These are phyloP conservation scores for Pleurotus cornucopiae DNA, from an alignment of 768 basidiomycete species.

Conservation along the genomic window DNA sequence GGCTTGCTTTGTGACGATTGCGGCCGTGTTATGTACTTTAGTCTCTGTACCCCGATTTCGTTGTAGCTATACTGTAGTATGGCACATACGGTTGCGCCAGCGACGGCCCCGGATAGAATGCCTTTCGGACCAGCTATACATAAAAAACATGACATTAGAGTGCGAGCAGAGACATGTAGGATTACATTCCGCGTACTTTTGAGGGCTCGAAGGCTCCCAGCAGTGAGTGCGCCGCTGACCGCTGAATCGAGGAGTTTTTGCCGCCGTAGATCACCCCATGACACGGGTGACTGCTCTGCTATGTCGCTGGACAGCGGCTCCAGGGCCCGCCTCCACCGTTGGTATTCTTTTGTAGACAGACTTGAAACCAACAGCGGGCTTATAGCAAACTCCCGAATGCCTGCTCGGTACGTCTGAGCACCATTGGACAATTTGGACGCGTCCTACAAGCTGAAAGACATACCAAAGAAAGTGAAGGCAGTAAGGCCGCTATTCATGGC, in stretches of 20 bases:
- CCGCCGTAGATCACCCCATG: conserved; percentile 52
- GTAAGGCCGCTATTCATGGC: conserved; percentile 71
- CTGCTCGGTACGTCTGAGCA: conserved; percentile 30
- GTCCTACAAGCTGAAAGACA: conserved; percentile 19
- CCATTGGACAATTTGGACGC: background rate
- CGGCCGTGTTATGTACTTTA: conserved; percentile 43
- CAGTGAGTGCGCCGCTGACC: conserved; percentile 68
- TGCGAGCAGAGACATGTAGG: background rate
- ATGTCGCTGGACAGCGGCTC: conserved; percentile 13
- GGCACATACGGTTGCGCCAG: conserved; percentile 54
- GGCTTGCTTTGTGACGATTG: conserved; percentile 12
- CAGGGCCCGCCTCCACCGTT: conserved; percentile 31
- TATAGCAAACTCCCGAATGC: conserved; percentile 71
- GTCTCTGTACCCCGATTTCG: conserved; percentile 55
- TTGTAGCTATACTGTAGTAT: conserved; percentile 69
- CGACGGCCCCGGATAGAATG: conserved; percentile 54
- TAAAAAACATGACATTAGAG: background rate
- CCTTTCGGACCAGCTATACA: conserved; percentile 57
- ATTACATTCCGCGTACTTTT: conserved; percentile 43
- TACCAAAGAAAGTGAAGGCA: conserved; percentile 77
- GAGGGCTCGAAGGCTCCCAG: conserved; percentile 50
- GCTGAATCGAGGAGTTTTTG: conserved; percentile 65
- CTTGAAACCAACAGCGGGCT: conserved; percentile 53
- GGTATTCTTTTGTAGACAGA: conserved; percentile 45
- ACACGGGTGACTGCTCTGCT: conserved; percentile 18